Evolutionary conservation across 257 asterid species (phyloP), one percentile per base, ranked within the genome.

Genomic region (Nicotiana knightiana): DNA sequence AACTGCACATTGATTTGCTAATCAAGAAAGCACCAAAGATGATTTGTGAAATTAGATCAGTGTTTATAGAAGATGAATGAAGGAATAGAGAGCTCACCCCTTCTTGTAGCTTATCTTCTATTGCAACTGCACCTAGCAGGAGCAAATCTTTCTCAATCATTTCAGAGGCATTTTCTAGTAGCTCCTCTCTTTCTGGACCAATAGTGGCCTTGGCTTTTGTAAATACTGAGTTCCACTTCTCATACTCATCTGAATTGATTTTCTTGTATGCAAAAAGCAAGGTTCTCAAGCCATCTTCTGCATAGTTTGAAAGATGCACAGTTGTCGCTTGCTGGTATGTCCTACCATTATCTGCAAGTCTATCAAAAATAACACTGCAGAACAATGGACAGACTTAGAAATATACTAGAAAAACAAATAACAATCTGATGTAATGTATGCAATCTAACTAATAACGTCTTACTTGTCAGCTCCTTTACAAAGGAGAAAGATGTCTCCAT

Each of bases 111-210:
- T 96, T 94, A 90, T 96, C 99, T 90, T 96, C 99, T 37, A 96
- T 97, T 24, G 99, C 99, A 84, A 98, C 93, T 7, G 99, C 98
- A 80, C 99, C 99, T 33, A 96, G 91, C 81, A 96, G 97, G 82
- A 90, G 88, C 91, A 96, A 86, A 48, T 91, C 97, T 88, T 86
- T 92, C 89, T 96, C 99, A 92, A 96, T 94, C 90, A 82, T 71
- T 82, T 96, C 99, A 81, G 96, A 94, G 85, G 89, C 82, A 73
- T 86, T 91, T 86, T 94, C 99, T 82, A 96, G 97, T 90, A 85
- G 88, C n/a, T 85, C 92, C 84, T 96, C 99, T 87, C 99, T 90
- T 79, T 96, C 97, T 67, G 86, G 86, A 67, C 94, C 97, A 37
- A 96, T 86, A 67, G 96, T 89, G 76, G 97, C 93, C 83, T 90